Base-by-base conservation (phyloP, 371 early-diverging fungal species). In the Apophysomyces ossiformis region DNA sequence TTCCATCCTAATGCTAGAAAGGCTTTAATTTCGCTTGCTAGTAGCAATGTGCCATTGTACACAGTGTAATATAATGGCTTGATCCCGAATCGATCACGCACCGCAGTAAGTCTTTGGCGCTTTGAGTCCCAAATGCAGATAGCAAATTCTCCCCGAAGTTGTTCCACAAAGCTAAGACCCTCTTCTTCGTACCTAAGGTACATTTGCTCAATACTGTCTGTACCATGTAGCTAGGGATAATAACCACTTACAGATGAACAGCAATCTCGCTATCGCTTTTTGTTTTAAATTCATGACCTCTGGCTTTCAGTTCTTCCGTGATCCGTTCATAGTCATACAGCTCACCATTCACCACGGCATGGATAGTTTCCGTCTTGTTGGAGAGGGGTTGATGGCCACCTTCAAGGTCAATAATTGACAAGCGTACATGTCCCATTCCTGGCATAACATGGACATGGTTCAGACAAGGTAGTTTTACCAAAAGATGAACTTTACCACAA, bases 141-240 rank as follows among this genome's bases (percentile, higher is more conserved):
- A 11, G 71, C 68, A 64, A 71, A 71, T 44, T 71, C 71, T 37
- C 71, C 71, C 44, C 71, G 71, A 38, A 71, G 65, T 21, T 71
- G 47, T 4, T 71, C 62, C 18, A 71, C 44, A 61, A 71, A 71
- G 6, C 56, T 54, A 5, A 64, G 16, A 7, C 50, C 68, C 7
- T 68, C 21, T 26, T 71, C 68, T 43, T 71, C 71, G 16, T 68
- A 70, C 5, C 62, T 62, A 47, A 37, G 47, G 37, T 7, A 58
- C 2, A 12, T 7, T 15, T 36, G 32, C 5, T 15, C 8, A 58
- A 16, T 7, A 5, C 1, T 13, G 1, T 36, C 4, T 9, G 7
- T 41, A 11, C 41, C 41, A 41, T 3, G 5, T 11, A 41, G 41
- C 41, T 58, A 12, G 32, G 9, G 1, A 37, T 5, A 7, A 32